A percentile compares a stretch with the other conserved stretches of the same genome.
Evolutionary conservation across 192 early-diverging fungal species (phyloP).

Genomic region (Mycoemilia scoparia): DNA sequence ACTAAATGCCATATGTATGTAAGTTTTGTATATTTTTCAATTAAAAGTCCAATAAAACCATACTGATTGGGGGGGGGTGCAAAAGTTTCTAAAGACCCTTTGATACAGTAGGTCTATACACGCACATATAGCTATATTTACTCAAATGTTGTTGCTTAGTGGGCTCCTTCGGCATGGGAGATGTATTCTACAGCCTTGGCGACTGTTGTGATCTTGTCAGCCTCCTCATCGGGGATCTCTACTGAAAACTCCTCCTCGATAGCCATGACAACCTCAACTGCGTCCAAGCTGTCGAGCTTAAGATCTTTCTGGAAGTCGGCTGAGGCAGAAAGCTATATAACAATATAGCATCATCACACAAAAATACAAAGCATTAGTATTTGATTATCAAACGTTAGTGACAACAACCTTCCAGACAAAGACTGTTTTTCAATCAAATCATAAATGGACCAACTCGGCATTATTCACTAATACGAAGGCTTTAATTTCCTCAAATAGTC

Average conservation of each 20-base stretch:
- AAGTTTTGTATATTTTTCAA: too few species aligned
- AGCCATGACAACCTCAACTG: slow-evolving; percentile 98
- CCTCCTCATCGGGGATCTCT: slow-evolving; percentile 92
- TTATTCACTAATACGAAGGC: background rate
- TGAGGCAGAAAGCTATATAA: slow-evolving; percentile 52
- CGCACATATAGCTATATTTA: too few species aligned
- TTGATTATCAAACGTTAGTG: slow-evolving; percentile 1
- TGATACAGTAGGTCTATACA: too few species aligned
- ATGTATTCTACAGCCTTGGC: slow-evolving; percentile 79
- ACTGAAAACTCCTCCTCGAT: slow-evolving; percentile 99
- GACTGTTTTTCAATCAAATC: background rate
- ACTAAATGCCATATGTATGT: too few species aligned
- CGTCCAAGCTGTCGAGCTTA: slow-evolving; percentile 88
- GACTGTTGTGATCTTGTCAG: slow-evolving; percentile 84
- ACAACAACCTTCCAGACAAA: background rate
- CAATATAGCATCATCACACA: too few species aligned
- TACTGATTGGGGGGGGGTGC: too few species aligned
- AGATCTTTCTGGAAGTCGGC: slow-evolving; percentile 87
- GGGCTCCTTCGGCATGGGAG: slow-evolving; percentile 46
- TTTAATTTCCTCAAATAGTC: slow-evolving; percentile 1
- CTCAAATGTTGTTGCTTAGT: slow-evolving; percentile 27
- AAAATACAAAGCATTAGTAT: slow-evolving; percentile 1
- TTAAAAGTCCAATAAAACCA: too few species aligned
- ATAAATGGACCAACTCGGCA: background rate
- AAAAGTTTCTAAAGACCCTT: too few species aligned